phyloP scores from a whole-genome alignment of 139 green algal species.

The Pseudopediastrum boryanum region DNA sequence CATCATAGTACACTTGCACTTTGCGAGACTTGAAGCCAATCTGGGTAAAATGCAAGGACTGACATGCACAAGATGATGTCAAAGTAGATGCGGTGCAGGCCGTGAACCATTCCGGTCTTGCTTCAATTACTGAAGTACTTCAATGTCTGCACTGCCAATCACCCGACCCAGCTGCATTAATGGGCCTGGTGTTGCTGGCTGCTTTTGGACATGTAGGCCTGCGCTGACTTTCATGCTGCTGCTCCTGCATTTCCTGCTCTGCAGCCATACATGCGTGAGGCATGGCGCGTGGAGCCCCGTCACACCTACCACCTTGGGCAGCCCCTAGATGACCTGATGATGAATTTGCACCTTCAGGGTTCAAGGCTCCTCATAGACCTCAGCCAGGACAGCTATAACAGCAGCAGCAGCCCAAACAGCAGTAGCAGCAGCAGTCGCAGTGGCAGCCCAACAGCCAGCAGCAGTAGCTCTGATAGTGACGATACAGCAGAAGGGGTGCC shows the following conservation, averaged over 20 bases:
- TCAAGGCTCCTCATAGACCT: constrained; percentile 7
- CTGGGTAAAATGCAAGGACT: too few species aligned
- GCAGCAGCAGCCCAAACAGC: not conserved
- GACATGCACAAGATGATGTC: too few species aligned
- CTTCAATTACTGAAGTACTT: too few species aligned
- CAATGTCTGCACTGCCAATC: too few species aligned
- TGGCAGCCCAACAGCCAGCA: not conserved
- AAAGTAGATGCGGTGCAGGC: too few species aligned
- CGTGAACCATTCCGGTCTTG: too few species aligned
- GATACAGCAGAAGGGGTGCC: not conserved
- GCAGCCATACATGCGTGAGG: constrained; percentile 62
- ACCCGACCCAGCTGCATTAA: too few species aligned
- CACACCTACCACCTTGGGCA: constrained; percentile 12
- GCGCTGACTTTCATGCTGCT: constrained; percentile 2
- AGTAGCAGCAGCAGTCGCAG: not conserved
- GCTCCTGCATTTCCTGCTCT: not conserved
- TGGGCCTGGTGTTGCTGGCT: too few species aligned
- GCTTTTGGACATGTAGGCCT: too few species aligned
- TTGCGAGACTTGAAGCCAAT: too few species aligned
- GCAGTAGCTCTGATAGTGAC: not conserved
- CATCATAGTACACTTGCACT: too few species aligned
- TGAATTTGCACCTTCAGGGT: constrained; percentile 10
- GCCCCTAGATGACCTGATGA: constrained; percentile 26
- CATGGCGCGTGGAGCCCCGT: constrained; percentile 43
- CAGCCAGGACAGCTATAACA: not conserved